Conservation (phyloP, 2,329 filamentous ascomycete genomes). For the Alternaria arbusti region DNA sequence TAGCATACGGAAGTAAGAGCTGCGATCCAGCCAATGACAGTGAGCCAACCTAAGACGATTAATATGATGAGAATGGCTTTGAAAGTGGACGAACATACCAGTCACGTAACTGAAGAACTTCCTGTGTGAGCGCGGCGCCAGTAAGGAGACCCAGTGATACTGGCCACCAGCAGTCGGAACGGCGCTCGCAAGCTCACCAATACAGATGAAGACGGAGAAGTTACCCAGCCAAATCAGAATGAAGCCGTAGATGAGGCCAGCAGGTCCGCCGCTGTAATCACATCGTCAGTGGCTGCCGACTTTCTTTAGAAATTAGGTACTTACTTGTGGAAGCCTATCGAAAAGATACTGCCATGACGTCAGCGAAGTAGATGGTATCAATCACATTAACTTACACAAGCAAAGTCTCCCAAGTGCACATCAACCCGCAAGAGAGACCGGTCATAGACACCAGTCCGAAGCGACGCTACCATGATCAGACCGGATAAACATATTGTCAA, state of each 20-base stretch:
- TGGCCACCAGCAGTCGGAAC: conserved; percentile 49
- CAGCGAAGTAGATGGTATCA: not conserved
- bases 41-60: conserved; percentile 50
- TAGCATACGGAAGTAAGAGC: conserved; percentile 46
- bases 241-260: conserved; percentile 47
- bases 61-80: not conserved
- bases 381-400: conserved; percentile 36
- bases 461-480: conserved; percentile 38
- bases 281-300: not conserved
- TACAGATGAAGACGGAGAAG: conserved; percentile 45
- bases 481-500: not conserved
- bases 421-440: conserved; percentile 45
- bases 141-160: conserved; percentile 52
- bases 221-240: conserved; percentile 47
- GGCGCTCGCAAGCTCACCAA: conserved; percentile 48
- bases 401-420: conserved; percentile 49
- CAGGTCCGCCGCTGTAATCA: conserved; percentile 41
- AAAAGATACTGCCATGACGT: conserved; percentile 34
- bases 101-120: conserved; percentile 55
- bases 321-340: conserved; percentile 46
- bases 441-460: conserved; percentile 48
- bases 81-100: conserved; percentile 21
- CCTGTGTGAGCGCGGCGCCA: conserved; percentile 51
- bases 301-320: not conserved
- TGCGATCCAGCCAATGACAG: conserved; percentile 54